These are phyloP conservation scores for Nephelium lappaceum DNA, from an alignment of 345 rosid species.

Conservation along the genomic window DNA sequence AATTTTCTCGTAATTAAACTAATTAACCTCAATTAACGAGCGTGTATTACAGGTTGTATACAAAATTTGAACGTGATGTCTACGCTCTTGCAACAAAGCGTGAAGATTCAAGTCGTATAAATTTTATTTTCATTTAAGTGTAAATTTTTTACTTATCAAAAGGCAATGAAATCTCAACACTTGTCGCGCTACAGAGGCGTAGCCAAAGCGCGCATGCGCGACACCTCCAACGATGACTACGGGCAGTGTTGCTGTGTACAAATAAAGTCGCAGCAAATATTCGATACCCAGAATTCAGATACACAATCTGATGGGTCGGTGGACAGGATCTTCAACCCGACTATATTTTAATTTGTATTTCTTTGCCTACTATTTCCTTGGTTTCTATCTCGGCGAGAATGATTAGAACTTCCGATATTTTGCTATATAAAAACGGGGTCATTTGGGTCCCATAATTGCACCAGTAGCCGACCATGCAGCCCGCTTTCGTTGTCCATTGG, in stretches of 20 bases:
- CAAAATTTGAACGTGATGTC: neutral
- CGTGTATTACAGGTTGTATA: neutral
- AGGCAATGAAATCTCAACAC: neutral
- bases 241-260: constrained; percentile 12
- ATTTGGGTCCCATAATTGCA: constrained; percentile 21
- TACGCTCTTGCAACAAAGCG: neutral
- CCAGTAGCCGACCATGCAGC: constrained; percentile 4
- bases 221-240: constrained; percentile 22
- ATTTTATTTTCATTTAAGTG: neutral
- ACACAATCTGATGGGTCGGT: constrained; percentile 29
- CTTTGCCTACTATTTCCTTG: neutral
- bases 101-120: neutral
- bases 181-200: neutral
- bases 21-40: neutral
- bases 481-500: neutral
- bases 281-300: neutral
- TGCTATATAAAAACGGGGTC: neutral
- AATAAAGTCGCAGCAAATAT: constrained; percentile 9
- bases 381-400: neutral
- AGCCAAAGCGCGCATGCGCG: constrained; percentile 23
- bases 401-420: constrained; percentile 13
- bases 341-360: neutral
- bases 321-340: constrained; percentile 36
- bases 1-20: neutral
- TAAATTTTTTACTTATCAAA: neutral